Evolutionary conservation across 129 eudicot genomes (phyloP), one percentile per base, ranked within the genome.

Genomic region (Pulicaria dysenterica): DNA sequence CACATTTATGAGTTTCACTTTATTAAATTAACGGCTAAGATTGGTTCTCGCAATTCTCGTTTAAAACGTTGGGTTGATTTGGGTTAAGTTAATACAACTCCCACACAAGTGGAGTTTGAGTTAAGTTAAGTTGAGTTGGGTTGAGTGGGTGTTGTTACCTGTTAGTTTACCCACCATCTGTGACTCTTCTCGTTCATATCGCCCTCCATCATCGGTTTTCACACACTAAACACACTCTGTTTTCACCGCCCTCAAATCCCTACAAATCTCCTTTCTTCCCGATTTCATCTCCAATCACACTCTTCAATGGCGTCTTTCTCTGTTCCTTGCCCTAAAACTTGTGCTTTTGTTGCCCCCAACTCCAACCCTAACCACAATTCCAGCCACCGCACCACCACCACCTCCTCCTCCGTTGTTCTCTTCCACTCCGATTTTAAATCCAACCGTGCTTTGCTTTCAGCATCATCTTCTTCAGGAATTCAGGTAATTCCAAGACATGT

Each of bases 261-360:
- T 51, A 68, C 67, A 42, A 42, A 71, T 71, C 75, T 42, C 54
- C 41, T 24, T 41, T 57, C 38, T 13, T 34, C 58, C 42, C 50
- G 36, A 19, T 50, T 45, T 36, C 60, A 55, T 34, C 42, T 31
- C 43, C 40, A 12, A 8, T 8, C 17, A n/a, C 44, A 57, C 42
- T 24, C 72, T 7, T 14, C 56, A 69, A 86, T 86, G 91, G 88
- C 91, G 7, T 84, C 89, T 12, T 79, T 84, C 79, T 78, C 86
- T 34, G 75, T 84, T 53, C 81, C 83, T 6, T 84, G 89, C 75
- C 86, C 92, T 31, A 84, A 87, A 67, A 74, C 80, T 10, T 75
- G 74, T 40, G 79, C 79, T 42, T 58, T 72, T 15, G 3, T 54
- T 50, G 37, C 68, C 8, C 67, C 78, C 24, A 67, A 67, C 2